Conservation (phyloP, 768 basidiomycete species). For the Boletus sensibilis region DNA sequence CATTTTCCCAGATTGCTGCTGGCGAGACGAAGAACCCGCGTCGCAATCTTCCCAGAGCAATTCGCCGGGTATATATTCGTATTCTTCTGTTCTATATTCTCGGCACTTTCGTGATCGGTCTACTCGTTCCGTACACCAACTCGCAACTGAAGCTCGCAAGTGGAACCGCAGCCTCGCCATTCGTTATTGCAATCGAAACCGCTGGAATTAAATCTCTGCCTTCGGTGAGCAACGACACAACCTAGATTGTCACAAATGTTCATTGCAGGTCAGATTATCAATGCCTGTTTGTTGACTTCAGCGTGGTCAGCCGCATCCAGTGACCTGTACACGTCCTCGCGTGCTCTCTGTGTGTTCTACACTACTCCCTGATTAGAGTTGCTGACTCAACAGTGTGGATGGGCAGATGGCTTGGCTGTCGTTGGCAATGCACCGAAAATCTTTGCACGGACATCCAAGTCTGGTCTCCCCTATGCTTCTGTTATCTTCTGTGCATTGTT, state of each 20-base stretch:
- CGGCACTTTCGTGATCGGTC: constrained; percentile 73
- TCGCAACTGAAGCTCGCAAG: constrained; percentile 45
- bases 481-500: constrained; percentile 70
- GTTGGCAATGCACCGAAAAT: constrained; percentile 81
- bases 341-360: constrained; percentile 67
- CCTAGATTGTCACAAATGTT: constrained; percentile 7
- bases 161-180: constrained; percentile 75
- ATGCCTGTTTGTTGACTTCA: constrained; percentile 79
- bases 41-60: constrained; percentile 54
- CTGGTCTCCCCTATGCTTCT: constrained; percentile 75
- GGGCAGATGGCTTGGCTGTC: constrained; percentile 72
- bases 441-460: constrained; percentile 65
- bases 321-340: constrained; percentile 87
- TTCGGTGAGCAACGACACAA: constrained; percentile 46
- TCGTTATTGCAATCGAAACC: constrained; percentile 83
- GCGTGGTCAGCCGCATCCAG: constrained; percentile 92
- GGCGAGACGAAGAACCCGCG: constrained; percentile 91
- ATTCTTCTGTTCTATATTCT: constrained; percentile 80
- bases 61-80: constrained; percentile 65
- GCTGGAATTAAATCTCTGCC: constrained; percentile 89
- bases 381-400: not conserved
- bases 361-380: not conserved
- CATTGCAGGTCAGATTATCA: constrained; percentile 55
- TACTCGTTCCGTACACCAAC: constrained; percentile 77
- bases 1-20: constrained; percentile 63